Base-by-base conservation (phyloP, 805 yeast genomes). In the Ogataea pignaliae region DNA sequence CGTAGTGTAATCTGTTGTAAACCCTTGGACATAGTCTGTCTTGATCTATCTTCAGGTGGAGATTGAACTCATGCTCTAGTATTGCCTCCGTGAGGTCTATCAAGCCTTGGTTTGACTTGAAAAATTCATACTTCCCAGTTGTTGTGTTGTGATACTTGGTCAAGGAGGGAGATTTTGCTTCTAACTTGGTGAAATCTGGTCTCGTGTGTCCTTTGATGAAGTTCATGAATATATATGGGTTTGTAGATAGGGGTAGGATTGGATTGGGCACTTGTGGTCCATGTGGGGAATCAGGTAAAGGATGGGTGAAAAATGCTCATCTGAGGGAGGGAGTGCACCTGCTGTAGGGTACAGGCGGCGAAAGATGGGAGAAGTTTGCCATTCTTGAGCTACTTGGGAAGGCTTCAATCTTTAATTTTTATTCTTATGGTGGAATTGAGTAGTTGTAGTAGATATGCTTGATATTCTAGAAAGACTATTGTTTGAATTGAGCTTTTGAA, bases 21-120 rank as follows among this genome's bases (percentile, higher is more conserved):
- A 61, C 45, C 32, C 65, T 50, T 3, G 70, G 70, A 47, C 69
- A 65, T 37, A 65, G 44, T n/a, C 56, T 45, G 3, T 51, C 34
- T 1, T 30, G 9, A 7, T 51, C 36, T 11, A 64, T 42, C 3
- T 36, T 29, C 3, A 59, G 46, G 3, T 46, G 37, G 10, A 60
- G 42, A 0, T 47, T 44, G 30, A 53, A 53, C 28, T 57, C 40
- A 1, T 37, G 26, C 8, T 43, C 32, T 8, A 63, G 44, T 8
- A 58, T 44, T 2, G 54, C 46, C 29, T 44, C 34, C 0, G 63
- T 61, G 3, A 61, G 41, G 28, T 37, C 52, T 2, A 54, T 39
- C 8, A 59, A 40, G 0, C 61, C 54, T 15, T 52, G 50, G 29
- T 61, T 57, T 18, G 48, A 40, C 16, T 29, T 33, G 44, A 58